Conservation (phyloP, 495 filamentous ascomycete species). For the Lophium mytilinum region DNA sequence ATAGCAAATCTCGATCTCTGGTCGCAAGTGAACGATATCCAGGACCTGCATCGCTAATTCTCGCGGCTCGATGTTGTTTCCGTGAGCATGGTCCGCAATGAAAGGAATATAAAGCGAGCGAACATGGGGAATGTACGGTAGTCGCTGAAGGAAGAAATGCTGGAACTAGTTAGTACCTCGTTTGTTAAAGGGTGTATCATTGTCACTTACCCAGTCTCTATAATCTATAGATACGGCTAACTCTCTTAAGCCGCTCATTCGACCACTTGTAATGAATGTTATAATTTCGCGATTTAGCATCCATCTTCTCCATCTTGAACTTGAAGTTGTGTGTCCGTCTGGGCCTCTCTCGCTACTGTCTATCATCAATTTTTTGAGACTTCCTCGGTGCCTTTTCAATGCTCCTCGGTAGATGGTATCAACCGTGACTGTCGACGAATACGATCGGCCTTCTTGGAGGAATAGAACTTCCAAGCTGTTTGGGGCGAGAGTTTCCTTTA, state of each 20-base stretch:
- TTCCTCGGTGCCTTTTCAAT: slow-evolving; percentile 62
- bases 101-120: slow-evolving; percentile 71
- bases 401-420: slow-evolving; percentile 69
- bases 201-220: slow-evolving; percentile 70
- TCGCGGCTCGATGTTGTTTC: slow-evolving; percentile 46
- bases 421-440: slow-evolving; percentile 53
- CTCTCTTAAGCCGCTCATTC: slow-evolving; percentile 69
- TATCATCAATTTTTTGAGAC: slow-evolving; percentile 69
- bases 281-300: slow-evolving; percentile 67
- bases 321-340: slow-evolving; percentile 32
- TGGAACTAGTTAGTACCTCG: slow-evolving; percentile 34
- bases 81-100: slow-evolving; percentile 57
- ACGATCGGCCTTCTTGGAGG: slow-evolving; percentile 61
- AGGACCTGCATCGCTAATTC: slow-evolving; percentile 80
- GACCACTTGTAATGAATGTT: slow-evolving; percentile 71
- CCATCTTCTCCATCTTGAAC: slow-evolving; percentile 61
- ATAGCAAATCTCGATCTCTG: slow-evolving; percentile 77
- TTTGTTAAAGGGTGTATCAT: not conserved
- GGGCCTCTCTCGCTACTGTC: slow-evolving; percentile 53
- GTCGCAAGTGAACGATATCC: slow-evolving; percentile 78
- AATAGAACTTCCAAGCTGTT: slow-evolving; percentile 80
- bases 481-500: slow-evolving; percentile 77
- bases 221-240: slow-evolving; percentile 70
- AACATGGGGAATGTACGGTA: slow-evolving; percentile 68
- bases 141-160: slow-evolving; percentile 81